phyloP scores from a whole-genome alignment of 129 eudicot genomes.

The Flaveria trinervia region DNA sequence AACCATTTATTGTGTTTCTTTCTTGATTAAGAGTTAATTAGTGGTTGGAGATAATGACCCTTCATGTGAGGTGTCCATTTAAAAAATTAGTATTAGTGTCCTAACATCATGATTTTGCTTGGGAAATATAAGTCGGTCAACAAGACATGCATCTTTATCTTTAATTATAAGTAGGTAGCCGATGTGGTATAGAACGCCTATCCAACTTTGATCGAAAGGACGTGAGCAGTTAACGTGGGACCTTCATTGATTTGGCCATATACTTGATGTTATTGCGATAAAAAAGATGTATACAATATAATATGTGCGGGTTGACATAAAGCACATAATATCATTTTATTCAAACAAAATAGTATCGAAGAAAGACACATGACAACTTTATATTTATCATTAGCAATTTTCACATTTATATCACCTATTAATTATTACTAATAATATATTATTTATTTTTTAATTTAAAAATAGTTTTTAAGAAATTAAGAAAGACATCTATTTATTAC shows the following conservation, averaged over 20 bases:
- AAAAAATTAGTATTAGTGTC: not conserved
- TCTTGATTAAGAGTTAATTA: slow-evolving; percentile 3
- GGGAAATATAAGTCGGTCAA: not conserved
- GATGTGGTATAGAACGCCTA: not conserved
- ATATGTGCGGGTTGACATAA: no score
- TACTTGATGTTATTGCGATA: no score
- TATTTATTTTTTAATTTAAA: no score
- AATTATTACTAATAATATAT: no score
- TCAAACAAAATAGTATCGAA: no score
- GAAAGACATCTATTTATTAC: no score
- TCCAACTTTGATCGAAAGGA: slow-evolving; percentile 8
- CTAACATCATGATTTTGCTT: not conserved
- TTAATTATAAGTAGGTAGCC: not conserved
- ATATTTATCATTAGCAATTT: no score
- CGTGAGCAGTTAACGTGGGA: not conserved
- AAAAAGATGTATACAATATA: no score
- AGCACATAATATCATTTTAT: no score
- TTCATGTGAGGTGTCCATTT: slow-evolving; percentile 10
- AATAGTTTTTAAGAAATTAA: no score
- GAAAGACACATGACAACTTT: no score
- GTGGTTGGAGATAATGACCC: slow-evolving; percentile 13
- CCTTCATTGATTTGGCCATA: not conserved
- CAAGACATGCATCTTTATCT: not conserved
- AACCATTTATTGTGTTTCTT: not conserved
- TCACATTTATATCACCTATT: no score